Base-by-base conservation (phyloP, 2,329 filamentous ascomycete genomes). In the Zasmidium citrigriseum region DNA sequence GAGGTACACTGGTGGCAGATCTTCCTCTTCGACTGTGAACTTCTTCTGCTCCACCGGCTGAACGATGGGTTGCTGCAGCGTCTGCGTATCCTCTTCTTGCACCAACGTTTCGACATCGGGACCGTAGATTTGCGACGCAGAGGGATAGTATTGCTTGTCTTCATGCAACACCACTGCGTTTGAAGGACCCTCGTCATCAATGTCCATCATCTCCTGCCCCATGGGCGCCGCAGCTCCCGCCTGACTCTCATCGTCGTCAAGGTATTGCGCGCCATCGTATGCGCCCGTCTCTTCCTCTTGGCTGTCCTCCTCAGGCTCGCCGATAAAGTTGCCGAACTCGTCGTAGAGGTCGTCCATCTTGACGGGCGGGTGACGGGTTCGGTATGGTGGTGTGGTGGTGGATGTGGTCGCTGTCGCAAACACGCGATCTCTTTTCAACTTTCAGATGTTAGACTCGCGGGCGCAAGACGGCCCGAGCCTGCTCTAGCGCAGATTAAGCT, bases 281-380 rank as follows among this genome's bases (percentile, higher is more conserved):
- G 89, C 88, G 67, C 87, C 85, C 71, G 86, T 85, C 73, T 91
- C 86, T 68, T 91, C 93, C 71, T 93, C 93, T 72, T 90, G 89
- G 72, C 96, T 93, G 57, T 91, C 95, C 75, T 89, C 89, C 74
- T 87, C 89, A 70, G 91, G 91, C 77, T 97, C 95, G 72, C 95
- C 95, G 73, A 98, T 96, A 78, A 95, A 98, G 80, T 98, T 98
- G 72, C 93, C 93, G 79, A 98, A 98, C 91, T 98, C 93, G 80
- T 98, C 93, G 76, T 98, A 97, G 69, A 97, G 87, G 77, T 97
- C 93, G 81, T 97, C 93, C 92, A 96, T 95, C 69, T 69, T 78
- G 72, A 64, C 63, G 60, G 60, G 41, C 41, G 52, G 54, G 44
- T 51, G 46, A 18, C n/a, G 18, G 23, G 52, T 16, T 45, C 16